These are phyloP conservation scores for Porcisia deanei DNA, from an alignment of 208 protist genomes.

Conservation along the genomic window DNA sequence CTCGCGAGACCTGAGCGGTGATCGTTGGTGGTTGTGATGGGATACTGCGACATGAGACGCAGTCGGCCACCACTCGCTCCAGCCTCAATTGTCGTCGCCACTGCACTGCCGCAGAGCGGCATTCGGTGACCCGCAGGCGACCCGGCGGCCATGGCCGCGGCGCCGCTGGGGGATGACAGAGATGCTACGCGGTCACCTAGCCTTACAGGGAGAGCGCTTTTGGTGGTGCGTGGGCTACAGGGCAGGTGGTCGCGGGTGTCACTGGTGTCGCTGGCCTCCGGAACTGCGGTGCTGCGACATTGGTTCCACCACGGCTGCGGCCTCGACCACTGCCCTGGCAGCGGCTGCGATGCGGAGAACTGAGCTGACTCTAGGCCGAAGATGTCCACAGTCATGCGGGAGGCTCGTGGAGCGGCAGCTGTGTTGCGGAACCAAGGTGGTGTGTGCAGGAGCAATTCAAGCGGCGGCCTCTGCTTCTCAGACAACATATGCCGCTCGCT, in stretches of 20 bases:
- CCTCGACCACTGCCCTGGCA: not conserved
- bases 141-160: not conserved
- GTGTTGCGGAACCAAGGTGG: not conserved
- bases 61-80: not conserved
- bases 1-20: not conserved
- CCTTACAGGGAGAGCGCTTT: not conserved
- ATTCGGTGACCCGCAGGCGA: not conserved
- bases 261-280: conserved; percentile 9
- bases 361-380: not conserved
- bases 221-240: not conserved
- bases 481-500: not conserved
- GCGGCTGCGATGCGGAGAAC: conserved; percentile 4
- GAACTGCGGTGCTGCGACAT: not conserved
- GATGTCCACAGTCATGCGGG: not conserved
- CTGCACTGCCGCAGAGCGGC: not conserved
- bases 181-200: not conserved
- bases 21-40: not conserved
- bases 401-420: too few species aligned
- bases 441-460: not conserved
- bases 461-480: not conserved
- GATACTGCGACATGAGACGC: not conserved
- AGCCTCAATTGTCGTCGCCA: not conserved
- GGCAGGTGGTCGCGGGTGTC: not conserved
- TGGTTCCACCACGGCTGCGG: conserved; percentile 32
- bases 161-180: not conserved